Base-by-base conservation (phyloP, 495 filamentous ascomycete species). In the Pseudevernia furfuracea region DNA sequence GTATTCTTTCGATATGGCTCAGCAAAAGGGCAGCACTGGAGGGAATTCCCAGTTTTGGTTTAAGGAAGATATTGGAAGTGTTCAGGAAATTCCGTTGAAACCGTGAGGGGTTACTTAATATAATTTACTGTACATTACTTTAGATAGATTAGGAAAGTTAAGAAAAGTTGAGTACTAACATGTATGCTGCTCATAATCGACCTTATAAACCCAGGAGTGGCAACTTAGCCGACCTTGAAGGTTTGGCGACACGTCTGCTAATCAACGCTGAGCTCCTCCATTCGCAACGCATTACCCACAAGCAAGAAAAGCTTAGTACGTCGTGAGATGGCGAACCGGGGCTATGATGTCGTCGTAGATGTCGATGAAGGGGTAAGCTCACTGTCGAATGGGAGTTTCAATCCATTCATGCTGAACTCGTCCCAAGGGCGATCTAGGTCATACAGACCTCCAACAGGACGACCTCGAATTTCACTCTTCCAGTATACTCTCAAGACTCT, bases 381-480 rank as follows among this genome's bases (percentile, higher is more conserved):
- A 59, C 39, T 36, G 38, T 12, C 32, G 56, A 44, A 55, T 48
- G 32, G 53, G 59, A 39, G 12, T 12, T 19, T 53, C 25, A 25
- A 32, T 5, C 34, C 23, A 37, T 36, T 8, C 9, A 66, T 38
- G 43, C 48, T 59, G 21, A 55, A n/a, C 37, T 34, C 32, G 48
- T 23, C 34, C 46, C 48, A 69, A 97, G 90, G 94, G 94, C 75
- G 94, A 98, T 79, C 87, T 98, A 66, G 94, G 94, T 70, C 91
- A 97, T 77, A 97, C 94, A 41, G 94, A 98, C 76, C 86, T 97
- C 17, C 90, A 97, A 81, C 90, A 97, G 80, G 92, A 96, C 73
- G 95, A 97, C 79, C 91, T 97, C 67, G 95, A 97, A 83, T 98
- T 98, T 79, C 94, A 98, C 82, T 86, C 89, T 69, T 96, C 91